Percentiles rank a stretch among this genome's conserved stretches.
phyloP scores from a whole-genome alignment of 768 basidiomycete genomes.

The Austroboletus eburneus region DNA sequence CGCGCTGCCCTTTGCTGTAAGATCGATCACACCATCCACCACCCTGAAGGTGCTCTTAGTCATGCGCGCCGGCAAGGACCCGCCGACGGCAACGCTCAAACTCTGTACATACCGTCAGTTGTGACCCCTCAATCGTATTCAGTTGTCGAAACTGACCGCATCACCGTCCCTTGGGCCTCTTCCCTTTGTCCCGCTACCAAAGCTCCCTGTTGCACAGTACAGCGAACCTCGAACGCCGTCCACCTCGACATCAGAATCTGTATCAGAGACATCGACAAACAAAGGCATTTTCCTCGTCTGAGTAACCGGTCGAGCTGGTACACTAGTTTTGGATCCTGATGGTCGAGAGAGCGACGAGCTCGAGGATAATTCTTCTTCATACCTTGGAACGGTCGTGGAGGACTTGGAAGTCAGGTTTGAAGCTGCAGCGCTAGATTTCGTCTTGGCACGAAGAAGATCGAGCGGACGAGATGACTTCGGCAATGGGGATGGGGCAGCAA shows the following conservation, averaged over 20 bases:
- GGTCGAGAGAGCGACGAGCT: background rate
- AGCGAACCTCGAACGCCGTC: constrained; percentile 8
- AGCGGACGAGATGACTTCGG: constrained; percentile 23
- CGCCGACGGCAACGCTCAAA: background rate
- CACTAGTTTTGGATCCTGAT: background rate
- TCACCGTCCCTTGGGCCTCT: background rate
- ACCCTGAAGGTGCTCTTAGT: background rate
- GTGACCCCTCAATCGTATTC: too few relatives aligned
- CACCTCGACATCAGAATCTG: constrained; percentile 18
- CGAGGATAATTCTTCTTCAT: constrained; percentile 13
- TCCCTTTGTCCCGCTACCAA: background rate
- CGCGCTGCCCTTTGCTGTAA: background rate
- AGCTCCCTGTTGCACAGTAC: background rate
- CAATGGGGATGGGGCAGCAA: background rate
- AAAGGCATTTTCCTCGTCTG: constrained; percentile 10
- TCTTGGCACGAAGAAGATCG: constrained; percentile 21
- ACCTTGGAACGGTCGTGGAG: background rate
- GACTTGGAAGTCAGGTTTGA: background rate
- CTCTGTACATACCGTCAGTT: constrained; percentile 9
- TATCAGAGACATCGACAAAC: constrained; percentile 24
- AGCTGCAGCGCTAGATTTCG: background rate
- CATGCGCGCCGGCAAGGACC: background rate
- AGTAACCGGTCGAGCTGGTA: background rate
- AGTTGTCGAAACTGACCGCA: constrained; percentile 12
- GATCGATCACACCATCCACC: constrained; percentile 6